Base-by-base conservation (phyloP, 1,284 basidiomycete species). In the Cutaneotrichosporon mucoides region DNA sequence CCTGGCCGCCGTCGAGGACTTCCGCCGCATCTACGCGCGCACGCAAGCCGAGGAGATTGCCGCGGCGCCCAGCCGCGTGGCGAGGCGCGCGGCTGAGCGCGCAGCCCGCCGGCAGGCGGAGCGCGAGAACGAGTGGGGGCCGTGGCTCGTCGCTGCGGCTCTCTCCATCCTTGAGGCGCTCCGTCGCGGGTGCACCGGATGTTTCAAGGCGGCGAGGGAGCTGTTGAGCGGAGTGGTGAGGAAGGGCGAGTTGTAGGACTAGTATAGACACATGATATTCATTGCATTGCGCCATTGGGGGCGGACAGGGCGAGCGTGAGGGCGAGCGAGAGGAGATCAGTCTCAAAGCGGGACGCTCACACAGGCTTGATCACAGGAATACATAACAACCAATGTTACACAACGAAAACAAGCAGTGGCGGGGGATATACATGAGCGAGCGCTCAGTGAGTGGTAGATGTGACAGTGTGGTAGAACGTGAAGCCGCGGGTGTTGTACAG, bases 1-100 rank as follows among this genome's bases (percentile, higher is more conserved):
- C 62, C 78, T 97, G 12, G 82, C 87, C 42, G 84, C 86, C 9
- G 89, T 92, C 5, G 88, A 94, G 61, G 80, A 83, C 56, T 96
- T 97, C 83, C 82, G 91, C 46, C 78, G 80, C 55, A 85, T 94
- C 80, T 96, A 93, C 89, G 84, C 82, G 47, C 79, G 81, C 44
- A 76, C 76, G 1, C 73, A 78, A 58, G 60, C 53, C 10, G 63
- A 63, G n/a, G 73, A 72, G 46, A 57, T 60, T 2, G 60, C 65
- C 1, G 64, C 47, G 6, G 15, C 35, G 33, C 42, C 33, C 1
- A 15, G 24, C 24, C 40, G 45, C 38, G 49, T 33, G 42, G 48
- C 24, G 43, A 38, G 11, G 46, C 47, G 40, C 34, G 40, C 42
- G 9, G 40, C 41, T 9, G 33, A 54, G 16, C 44, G 37, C 16